Conservation (phyloP, 1,284 basidiomycete genomes). For the Mixia osmundae region DNA sequence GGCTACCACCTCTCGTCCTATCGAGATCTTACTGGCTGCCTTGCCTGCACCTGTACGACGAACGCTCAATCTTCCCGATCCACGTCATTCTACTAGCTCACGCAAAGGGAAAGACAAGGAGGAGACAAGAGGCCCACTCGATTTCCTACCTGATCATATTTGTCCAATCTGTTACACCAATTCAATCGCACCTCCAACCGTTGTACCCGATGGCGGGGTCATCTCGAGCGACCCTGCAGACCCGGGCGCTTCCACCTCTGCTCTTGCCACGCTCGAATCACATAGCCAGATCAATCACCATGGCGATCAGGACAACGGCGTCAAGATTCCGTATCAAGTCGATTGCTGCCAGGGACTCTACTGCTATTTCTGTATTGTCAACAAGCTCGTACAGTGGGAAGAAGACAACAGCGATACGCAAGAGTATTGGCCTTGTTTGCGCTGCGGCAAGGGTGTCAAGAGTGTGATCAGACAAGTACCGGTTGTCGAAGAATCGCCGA, state of each 20-base stretch:
- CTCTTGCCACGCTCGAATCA: no score
- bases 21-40: conserved; percentile 11
- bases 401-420: conserved; percentile 10
- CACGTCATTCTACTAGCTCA: conserved; percentile 15
- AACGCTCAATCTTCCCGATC: conserved; percentile 3
- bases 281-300: no score
- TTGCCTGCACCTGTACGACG: no score
- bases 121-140: conserved; percentile 17
- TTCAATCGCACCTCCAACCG: conserved; percentile 1
- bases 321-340: conserved; percentile 14
- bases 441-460: conserved; percentile 12
- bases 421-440: conserved; percentile 11
- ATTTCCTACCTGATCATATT: conserved; percentile 19
- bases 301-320: conserved; percentile 3
- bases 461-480: no score
- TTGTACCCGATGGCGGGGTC: background rate
- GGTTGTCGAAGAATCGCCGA: no score
- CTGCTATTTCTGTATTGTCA: conserved; percentile 18
- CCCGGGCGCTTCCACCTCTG: conserved; percentile 6
- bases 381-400: conserved; percentile 7
- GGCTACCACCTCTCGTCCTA: conserved; percentile 23
- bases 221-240: conserved; percentile 6
- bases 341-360: conserved; percentile 14
- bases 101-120: conserved; percentile 17
- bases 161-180: conserved; percentile 27